Percentiles rank a stretch among this genome's conserved stretches.
phyloP scores from a whole-genome alignment of 2,329 filamentous ascomycete genomes.

The Fonsecaea pedrosoi region DNA sequence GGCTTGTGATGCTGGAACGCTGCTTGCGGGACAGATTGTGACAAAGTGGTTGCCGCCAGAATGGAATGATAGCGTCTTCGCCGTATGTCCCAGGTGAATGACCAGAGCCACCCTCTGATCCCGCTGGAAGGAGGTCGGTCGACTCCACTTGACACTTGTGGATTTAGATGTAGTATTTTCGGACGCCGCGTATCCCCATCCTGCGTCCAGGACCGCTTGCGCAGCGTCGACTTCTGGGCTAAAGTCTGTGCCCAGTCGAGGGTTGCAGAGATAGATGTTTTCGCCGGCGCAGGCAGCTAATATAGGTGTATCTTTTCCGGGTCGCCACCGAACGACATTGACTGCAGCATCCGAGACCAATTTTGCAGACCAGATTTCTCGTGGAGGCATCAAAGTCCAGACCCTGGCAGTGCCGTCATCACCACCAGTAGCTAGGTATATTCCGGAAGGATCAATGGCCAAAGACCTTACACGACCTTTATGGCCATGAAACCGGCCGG shows the following conservation, averaged over 20 bases:
- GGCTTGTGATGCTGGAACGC: conserved; percentile 62
- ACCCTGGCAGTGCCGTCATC: conserved; percentile 92
- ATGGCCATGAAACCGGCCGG: conserved; percentile 86
- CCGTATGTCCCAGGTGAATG: conserved; percentile 76
- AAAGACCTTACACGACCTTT: conserved; percentile 85
- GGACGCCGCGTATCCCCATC: conserved; percentile 86
- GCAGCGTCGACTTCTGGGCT: conserved; percentile 64
- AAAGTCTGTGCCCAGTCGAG: conserved; percentile 56
- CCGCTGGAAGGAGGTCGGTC: conserved; percentile 75
- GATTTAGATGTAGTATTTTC: conserved; percentile 64
- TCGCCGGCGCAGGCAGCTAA: conserved; percentile 85
- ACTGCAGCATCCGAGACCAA: conserved; percentile 77
- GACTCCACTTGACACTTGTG: conserved; percentile 73
- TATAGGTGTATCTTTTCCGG: conserved; percentile 78
- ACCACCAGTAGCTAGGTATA: conserved; percentile 87
- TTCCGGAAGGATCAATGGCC: conserved; percentile 81
- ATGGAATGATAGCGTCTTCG: conserved; percentile 94
- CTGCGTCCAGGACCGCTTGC: conserved; percentile 78
- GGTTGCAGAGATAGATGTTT: conserved; percentile 82
- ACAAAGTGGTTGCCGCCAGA: conserved; percentile 91
- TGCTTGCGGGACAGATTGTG: conserved; percentile 76
- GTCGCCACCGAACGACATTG: conserved; percentile 87
- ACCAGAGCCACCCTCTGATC: conserved; percentile 78
- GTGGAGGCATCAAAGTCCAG: conserved; percentile 85
- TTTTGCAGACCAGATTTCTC: conserved; percentile 84